A percentile compares a stretch with the other conserved stretches of the same genome.
phyloP scores from a whole-genome alignment of 164 flowering plant species.

The Pachysandra terminalis region DNA sequence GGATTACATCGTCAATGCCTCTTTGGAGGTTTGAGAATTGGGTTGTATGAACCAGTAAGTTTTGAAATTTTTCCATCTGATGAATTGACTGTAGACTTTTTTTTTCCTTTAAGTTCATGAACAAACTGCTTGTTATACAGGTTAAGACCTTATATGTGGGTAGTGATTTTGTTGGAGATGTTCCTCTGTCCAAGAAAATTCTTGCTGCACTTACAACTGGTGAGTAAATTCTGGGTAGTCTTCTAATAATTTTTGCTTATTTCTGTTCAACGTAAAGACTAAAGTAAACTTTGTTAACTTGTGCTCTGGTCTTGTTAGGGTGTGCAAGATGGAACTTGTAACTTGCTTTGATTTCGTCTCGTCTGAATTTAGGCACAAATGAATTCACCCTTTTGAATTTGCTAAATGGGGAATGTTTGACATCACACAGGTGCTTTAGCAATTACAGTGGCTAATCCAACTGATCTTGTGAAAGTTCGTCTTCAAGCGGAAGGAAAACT shows the following conservation, averaged over 20 bases:
- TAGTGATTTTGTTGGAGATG: constrained; percentile 61
- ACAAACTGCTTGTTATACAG: constrained; percentile 31
- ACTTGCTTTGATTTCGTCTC: background rate
- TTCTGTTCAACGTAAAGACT: background rate
- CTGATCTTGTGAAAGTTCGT: constrained; percentile 96
- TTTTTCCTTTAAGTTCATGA: background rate
- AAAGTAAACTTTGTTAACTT: too few species aligned
- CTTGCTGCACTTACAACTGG: constrained; percentile 90
- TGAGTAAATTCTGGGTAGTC: constrained; percentile 23
- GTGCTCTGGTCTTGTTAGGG: background rate
- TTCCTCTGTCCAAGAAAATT: constrained; percentile 64
- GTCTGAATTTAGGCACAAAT: background rate
- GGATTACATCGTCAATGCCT: constrained; percentile 92
- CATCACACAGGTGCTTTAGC: constrained; percentile 76
- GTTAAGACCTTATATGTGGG: constrained; percentile 72
- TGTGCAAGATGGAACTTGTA: background rate
- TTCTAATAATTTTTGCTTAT: background rate
- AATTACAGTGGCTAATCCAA: constrained; percentile 88
- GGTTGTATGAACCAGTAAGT: constrained; percentile 87
- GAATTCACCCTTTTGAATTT: background rate
- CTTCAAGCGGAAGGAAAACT: constrained; percentile 95
- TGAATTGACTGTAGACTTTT: background rate
- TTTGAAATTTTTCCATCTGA: constrained; percentile 10
- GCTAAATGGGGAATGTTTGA: constrained; percentile 5
- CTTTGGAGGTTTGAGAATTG: constrained; percentile 90